A percentile compares a stretch with the other conserved stretches of the same genome.
Conservation (phyloP, 2,329 filamentous ascomycete genomes). For the Fusarium aywerte region DNA sequence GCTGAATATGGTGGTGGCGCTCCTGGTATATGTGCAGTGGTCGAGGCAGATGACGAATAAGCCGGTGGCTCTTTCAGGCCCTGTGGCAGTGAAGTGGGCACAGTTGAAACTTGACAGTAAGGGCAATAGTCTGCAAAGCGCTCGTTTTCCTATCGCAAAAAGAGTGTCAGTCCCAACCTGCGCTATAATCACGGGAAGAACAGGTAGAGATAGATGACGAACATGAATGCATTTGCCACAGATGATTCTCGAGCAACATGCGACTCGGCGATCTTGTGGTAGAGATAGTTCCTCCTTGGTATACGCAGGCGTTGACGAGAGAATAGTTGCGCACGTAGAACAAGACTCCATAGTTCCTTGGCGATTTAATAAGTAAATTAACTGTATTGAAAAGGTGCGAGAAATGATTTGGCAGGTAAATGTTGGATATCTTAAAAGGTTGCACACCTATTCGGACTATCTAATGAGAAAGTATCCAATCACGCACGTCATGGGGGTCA, state of each 20-base stretch:
- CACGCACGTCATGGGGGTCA: slow-evolving; percentile 44
- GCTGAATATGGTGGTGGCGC: slow-evolving; percentile 57
- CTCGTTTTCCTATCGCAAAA: slow-evolving; percentile 64
- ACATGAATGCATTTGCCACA: slow-evolving; percentile 77
- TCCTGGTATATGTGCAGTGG: slow-evolving; percentile 40
- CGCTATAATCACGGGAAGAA: not conserved
- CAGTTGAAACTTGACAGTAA: slow-evolving; percentile 78
- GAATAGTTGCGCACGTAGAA: slow-evolving; percentile 75
- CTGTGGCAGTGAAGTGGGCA: slow-evolving; percentile 67
- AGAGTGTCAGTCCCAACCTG: slow-evolving; percentile 19
- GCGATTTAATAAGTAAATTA: slow-evolving; percentile 1
- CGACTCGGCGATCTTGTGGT: slow-evolving; percentile 68
- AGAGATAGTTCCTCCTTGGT: slow-evolving; percentile 67
- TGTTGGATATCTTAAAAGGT: not conserved
- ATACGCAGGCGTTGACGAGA: slow-evolving; percentile 64
- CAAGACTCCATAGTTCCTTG: slow-evolving; percentile 60
- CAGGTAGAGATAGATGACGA: slow-evolving; percentile 43
- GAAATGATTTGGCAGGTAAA: slow-evolving; percentile 8
- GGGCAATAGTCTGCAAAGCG: slow-evolving; percentile 76
- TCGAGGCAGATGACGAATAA: slow-evolving; percentile 60
- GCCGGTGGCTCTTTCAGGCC: slow-evolving; percentile 75
- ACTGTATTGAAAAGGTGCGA: not conserved
- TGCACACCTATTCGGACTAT: slow-evolving; percentile 11
- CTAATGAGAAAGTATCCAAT: slow-evolving; percentile 35
- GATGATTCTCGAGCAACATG: slow-evolving; percentile 77